phyloP scores from a whole-genome alignment of 139 green algal genomes.

The Eudorina sp. region DNA sequence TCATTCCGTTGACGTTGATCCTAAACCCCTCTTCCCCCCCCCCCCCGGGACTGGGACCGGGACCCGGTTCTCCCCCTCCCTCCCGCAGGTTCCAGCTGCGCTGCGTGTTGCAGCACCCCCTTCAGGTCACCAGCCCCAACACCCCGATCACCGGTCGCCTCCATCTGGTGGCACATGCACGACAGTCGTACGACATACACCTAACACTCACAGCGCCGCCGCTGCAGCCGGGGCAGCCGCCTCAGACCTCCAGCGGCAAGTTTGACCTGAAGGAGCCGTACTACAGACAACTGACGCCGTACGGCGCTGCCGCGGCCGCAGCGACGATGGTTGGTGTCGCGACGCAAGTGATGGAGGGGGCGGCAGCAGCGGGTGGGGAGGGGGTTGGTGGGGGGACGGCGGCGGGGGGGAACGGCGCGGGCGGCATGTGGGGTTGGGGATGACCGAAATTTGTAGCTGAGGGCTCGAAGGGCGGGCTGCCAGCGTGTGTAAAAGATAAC shows the following conservation, averaged over 20 bases:
- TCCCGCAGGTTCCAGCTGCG: slow-evolving; percentile 86
- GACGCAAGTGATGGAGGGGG: neutral
- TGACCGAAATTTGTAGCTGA: too few relatives aligned
- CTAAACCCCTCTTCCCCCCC: too few relatives aligned
- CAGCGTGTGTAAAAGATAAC: too few relatives aligned
- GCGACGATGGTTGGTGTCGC: neutral
- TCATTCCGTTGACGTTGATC: too few relatives aligned
- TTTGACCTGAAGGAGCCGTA: slow-evolving; percentile 95
- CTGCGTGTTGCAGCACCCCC: slow-evolving; percentile 81
- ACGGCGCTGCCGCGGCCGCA: slow-evolving; percentile 21
- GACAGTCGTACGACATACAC: slow-evolving; percentile 88
- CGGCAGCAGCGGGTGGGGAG: neutral
- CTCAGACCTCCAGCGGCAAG: slow-evolving; percentile 64
- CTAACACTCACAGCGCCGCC: slow-evolving; percentile 74
- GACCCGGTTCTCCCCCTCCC: neutral
- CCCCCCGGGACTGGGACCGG: too few relatives aligned
- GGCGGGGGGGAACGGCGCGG: too few relatives aligned
- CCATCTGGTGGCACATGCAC: slow-evolving; percentile 77
- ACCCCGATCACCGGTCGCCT: slow-evolving; percentile 70
- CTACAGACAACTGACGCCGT: slow-evolving; percentile 72
- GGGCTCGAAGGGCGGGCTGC: too few relatives aligned
- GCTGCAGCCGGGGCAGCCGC: slow-evolving; percentile 46
- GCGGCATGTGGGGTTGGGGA: too few relatives aligned
- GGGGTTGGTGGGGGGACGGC: too few relatives aligned
- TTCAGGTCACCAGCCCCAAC: slow-evolving; percentile 61